Evolutionary conservation across 2,329 filamentous ascomycete genomes (phyloP), one percentile per base, ranked within the genome.

Genomic region (Chaetomium strumarium): DNA sequence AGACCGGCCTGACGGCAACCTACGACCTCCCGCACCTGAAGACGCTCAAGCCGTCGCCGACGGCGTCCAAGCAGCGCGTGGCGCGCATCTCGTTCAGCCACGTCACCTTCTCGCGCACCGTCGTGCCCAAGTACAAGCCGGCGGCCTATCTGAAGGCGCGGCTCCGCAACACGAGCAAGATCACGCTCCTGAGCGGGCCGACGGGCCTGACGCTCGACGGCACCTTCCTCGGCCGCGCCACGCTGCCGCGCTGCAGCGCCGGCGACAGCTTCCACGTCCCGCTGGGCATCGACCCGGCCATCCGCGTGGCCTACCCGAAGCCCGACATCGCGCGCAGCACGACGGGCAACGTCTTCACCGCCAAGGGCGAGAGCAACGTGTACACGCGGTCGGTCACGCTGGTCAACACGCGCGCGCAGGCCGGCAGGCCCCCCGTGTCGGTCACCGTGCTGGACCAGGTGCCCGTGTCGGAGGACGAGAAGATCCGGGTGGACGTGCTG

Each of bases 131-230:
- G 66, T 77, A 82, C 59, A 77, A 78, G 52, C 72, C 78, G 2
- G 76, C 71, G 3, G 82, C 81, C 1, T 84, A 81, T 68, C 74
- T 85, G 48, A 77, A 78, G 55, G 80, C 79, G 14, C 72, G 73
- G 47, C 65, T 85, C 38, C 72, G 71, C 46, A 85, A 85, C 64
- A 69, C 65, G 14, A 79, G 75, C 61, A 75, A 73, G 56, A 70
- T 83, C 40, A 78, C 79, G 0, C 70, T 85, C 7, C 74, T 83
- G 17, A 70, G 70, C 46, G 81, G 81, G 5, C 72, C 72, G 1
- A 73, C 74, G 0, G 79, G 80, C 5, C 69, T 85, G 8, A 84
- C 79, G 0, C 74, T 85, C n/a, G 83, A 86, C 62, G 79, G 80
- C 3, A 74, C 73, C 9, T 85, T 85, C 66, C 69, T 85, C 50